Evolutionary conservation across 2,329 filamentous ascomycete genomes (phyloP).

Genomic region (Erysiphe pulchra): DNA sequence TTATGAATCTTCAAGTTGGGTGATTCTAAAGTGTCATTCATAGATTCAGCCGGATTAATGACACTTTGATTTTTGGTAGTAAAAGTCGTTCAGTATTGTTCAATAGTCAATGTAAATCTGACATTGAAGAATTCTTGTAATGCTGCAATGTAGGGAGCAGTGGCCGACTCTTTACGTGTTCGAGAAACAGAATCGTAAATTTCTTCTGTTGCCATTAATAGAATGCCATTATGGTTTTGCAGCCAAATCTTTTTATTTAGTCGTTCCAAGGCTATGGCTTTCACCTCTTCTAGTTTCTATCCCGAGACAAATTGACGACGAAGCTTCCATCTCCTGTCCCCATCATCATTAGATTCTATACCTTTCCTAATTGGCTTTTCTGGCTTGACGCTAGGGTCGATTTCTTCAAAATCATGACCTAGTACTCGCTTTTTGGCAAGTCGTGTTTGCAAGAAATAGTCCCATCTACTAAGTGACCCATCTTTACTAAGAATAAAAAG

Average conservation of each 20-base stretch:
- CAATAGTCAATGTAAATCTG: background rate
- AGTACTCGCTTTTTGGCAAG: background rate
- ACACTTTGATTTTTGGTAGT: background rate
- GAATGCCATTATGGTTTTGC: background rate
- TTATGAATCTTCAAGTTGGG: background rate
- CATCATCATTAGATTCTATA: background rate
- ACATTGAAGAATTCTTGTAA: background rate
- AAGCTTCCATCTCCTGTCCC: background rate
- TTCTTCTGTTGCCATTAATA: background rate
- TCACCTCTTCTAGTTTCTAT: background rate
- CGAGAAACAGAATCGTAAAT: background rate
- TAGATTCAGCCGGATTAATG: background rate
- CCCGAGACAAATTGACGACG: background rate
- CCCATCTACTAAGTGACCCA: background rate
- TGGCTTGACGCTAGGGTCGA: background rate
- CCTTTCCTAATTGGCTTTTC: background rate
- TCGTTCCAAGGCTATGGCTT: background rate
- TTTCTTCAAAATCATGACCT: background rate
- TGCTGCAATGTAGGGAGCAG: background rate
- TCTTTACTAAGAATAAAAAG: background rate
- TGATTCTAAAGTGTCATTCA: background rate
- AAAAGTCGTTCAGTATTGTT: background rate
- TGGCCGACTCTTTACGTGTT: background rate
- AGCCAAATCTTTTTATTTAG: background rate
- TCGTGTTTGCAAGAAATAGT: background rate